Evolutionary conservation across 371 early-diverging fungal genomes (phyloP), one percentile per base, ranked within the genome.

Genomic region (Circinella umbellata): DNA sequence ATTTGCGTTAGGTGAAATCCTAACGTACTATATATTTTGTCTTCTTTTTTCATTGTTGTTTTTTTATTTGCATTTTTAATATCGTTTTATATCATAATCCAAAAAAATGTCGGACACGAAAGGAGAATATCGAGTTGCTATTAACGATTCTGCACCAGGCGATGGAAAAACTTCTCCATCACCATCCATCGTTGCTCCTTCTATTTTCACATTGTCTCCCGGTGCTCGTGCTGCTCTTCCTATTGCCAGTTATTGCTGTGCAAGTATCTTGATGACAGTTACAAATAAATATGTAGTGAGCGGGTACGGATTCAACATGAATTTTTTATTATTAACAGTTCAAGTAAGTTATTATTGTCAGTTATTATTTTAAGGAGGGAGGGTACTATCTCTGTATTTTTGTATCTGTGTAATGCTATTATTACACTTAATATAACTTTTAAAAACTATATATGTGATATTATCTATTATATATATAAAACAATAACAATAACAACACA

Each of bases 251-350:
- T 98, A 98, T 79, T 97, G 98, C 84, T 76, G 83, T 59, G 90
- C 97, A 35, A 95, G 95, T 66, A 97, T 98, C 69, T 81, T 95
- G 67, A 97, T 98, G 98, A 98, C 99, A 6, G 90, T 98, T 51
- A 95, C 95, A 67, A 98, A 98, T 88, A 98, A 98, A 83, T 88
- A 92, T 69, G 96, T 98, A 18, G 90, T 98, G 53, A 94, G 95
- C 54, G 88, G 88, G 71, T 89, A 92, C 77, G 87, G 91, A 67
- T 95, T 95, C 78, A 87, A 93, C 64, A 92, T 98, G 93, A 93
- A 93, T 77, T 97, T 97, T 82, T 81, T 98, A 20, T 82, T 98
- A 62, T 90, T 97, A 20, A 88, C 93, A 4, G 84, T 96, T 64
- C 98, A 98, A 90, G 93, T 91, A 81, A 69, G 70, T 65, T 36